Evolutionary conservation across 208 protist species (phyloP).

Genomic region (Crithidia bombi): DNA sequence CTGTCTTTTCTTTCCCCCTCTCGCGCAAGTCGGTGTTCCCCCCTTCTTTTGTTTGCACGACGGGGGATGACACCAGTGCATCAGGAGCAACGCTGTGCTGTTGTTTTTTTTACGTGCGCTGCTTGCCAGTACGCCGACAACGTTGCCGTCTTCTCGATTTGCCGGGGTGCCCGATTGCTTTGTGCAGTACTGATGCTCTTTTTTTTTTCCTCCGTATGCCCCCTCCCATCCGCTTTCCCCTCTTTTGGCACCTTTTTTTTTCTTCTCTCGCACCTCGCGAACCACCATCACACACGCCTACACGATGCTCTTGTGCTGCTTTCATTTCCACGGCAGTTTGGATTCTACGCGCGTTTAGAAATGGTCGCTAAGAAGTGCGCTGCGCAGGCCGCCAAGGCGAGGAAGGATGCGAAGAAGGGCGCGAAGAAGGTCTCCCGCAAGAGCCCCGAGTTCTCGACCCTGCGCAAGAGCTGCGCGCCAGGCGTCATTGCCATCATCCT

Average conservation of each 20-base stretch:
- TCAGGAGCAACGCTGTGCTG: too few species aligned
- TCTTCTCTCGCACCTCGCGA: too few species aligned
- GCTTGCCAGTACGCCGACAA: too few species aligned
- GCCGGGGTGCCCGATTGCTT: too few species aligned
- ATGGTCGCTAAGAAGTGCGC: slow-evolving; percentile 79
- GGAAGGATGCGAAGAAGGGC: slow-evolving; percentile 31
- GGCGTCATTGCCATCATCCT: slow-evolving; percentile 89
- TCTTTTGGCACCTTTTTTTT: neutral
- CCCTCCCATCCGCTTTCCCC: too few species aligned
- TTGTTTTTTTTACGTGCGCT: too few species aligned
- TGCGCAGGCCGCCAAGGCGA: slow-evolving; percentile 25
- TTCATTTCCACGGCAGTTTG: slow-evolving; percentile 7
- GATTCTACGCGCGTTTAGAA: slow-evolving; percentile 26
- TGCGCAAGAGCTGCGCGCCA: slow-evolving; percentile 65
- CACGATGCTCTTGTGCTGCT: neutral
- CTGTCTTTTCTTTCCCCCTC: neutral
- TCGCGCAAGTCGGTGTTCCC: neutral
- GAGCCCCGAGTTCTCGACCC: slow-evolving; percentile 62
- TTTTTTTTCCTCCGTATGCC: too few species aligned
- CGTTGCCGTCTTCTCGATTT: too few species aligned
- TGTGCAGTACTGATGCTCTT: too few species aligned
- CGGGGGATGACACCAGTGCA: too few species aligned
- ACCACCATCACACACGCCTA: too few species aligned
- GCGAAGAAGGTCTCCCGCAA: slow-evolving; percentile 70
- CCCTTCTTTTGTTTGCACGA: too few species aligned